Percentiles rank a stretch among this genome's conserved stretches.
Evolutionary conservation across 2,329 filamentous ascomycete species (phyloP).

Genomic region (Chaetomium strumarium): DNA sequence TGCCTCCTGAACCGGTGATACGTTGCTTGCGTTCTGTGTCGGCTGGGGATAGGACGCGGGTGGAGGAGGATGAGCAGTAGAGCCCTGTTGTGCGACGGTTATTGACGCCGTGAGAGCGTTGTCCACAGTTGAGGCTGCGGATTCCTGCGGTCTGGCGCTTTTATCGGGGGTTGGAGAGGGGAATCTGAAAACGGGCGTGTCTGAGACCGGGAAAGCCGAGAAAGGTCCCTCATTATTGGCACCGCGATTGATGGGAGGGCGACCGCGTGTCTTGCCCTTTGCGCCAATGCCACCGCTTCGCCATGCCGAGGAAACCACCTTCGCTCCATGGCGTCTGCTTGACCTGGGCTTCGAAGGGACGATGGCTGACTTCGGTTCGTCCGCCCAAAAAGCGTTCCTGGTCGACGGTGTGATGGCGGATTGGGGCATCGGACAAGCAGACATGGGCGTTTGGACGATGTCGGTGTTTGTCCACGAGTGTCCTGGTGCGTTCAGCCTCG

Average conservation of each 20-base stretch:
- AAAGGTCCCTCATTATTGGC: slow-evolving; percentile 51
- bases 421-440: slow-evolving; percentile 69
- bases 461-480: slow-evolving; percentile 47
- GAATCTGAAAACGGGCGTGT: slow-evolving; percentile 45
- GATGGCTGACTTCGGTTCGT: slow-evolving; percentile 70
- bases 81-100: not conserved
- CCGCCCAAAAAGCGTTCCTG: slow-evolving; percentile 48
- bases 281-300: slow-evolving; percentile 56
- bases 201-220: slow-evolving; percentile 56
- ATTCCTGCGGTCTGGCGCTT: not conserved
- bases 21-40: not conserved
- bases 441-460: slow-evolving; percentile 54
- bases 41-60: slow-evolving; percentile 5
- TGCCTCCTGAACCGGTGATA: slow-evolving; percentile 17
- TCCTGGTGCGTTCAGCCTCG: slow-evolving; percentile 32
- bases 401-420: slow-evolving; percentile 68
- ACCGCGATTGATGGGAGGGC: slow-evolving; percentile 70
- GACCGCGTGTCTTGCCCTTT: slow-evolving; percentile 67
- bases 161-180: slow-evolving; percentile 20
- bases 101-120: slow-evolving; percentile 1
- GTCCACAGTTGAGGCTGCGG: not conserved
- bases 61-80: not conserved
- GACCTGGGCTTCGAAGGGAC: slow-evolving; percentile 56
- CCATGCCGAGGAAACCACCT: slow-evolving; percentile 88
- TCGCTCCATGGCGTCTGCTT: slow-evolving; percentile 66